Conservation (phyloP, 495 filamentous ascomycete species). For the Aspergillus sclerotiicarbonarius region DNA sequence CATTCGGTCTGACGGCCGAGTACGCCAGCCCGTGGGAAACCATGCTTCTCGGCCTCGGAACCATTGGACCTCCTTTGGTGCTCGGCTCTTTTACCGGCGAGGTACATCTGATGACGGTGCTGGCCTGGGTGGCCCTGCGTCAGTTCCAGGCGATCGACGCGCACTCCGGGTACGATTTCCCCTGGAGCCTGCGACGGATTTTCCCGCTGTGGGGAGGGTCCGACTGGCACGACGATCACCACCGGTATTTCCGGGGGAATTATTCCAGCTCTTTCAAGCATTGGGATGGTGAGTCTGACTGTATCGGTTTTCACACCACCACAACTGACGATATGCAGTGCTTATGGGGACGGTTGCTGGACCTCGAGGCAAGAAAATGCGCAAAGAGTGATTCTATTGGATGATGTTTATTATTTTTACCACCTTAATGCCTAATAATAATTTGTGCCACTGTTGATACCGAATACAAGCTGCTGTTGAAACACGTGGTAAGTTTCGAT, state of each 20-base stretch:
- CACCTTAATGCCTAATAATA: not conserved
- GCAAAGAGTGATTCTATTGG: slow-evolving; percentile 3
- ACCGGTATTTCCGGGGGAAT: slow-evolving; percentile 96
- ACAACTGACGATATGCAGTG: slow-evolving; percentile 8
- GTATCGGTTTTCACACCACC: not conserved
- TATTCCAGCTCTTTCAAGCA: slow-evolving; percentile 96
- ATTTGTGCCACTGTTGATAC: not conserved
- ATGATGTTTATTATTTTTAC: not conserved
- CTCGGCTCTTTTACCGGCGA: slow-evolving; percentile 79
- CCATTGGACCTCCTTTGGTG: slow-evolving; percentile 77
- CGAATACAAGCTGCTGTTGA: not conserved
- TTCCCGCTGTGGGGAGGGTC: slow-evolving; percentile 99
- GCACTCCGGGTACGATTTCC: slow-evolving; percentile 96
- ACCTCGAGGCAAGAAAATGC: slow-evolving; percentile 17
- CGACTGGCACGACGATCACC: slow-evolving; percentile 92
- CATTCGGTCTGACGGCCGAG: slow-evolving; percentile 93
- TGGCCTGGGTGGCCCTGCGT: slow-evolving; percentile 88
- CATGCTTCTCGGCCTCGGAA: slow-evolving; percentile 87
- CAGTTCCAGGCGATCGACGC: slow-evolving; percentile 97
- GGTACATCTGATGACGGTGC: slow-evolving; percentile 93
- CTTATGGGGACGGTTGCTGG: slow-evolving; percentile 26
- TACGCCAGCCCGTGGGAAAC: slow-evolving; percentile 97
- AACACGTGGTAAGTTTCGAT: not conserved
- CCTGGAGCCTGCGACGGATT: slow-evolving; percentile 91
- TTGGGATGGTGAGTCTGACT: slow-evolving; percentile 65